Evolutionary conservation across 139 green algal genomes (phyloP).

Genomic region (Volvox africanus): DNA sequence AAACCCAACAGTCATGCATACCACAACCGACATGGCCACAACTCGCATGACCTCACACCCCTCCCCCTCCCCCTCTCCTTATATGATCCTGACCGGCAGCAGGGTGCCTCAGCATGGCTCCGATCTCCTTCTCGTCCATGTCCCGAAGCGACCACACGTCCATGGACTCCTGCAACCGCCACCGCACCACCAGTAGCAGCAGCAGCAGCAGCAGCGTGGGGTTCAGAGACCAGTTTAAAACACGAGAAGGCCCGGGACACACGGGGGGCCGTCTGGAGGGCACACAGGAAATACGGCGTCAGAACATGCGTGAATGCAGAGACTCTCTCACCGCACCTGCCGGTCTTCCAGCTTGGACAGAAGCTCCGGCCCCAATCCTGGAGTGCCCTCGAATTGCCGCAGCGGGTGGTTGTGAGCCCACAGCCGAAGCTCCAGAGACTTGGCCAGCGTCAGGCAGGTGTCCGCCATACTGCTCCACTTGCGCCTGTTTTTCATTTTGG

Average conservation of each 20-base stretch:
- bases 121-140: conserved; percentile 91
- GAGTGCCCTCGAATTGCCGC: conserved; percentile 84
- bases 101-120: conserved; percentile 76
- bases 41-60: too few species aligned
- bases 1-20: too few species aligned
- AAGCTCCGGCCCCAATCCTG: conserved; percentile 76
- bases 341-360: conserved; percentile 77
- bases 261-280: too few species aligned
- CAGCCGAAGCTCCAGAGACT: conserved; percentile 86
- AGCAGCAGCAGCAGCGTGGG: too few species aligned
- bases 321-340: too few species aligned
- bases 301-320: too few species aligned
- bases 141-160: conserved; percentile 85
- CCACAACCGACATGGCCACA: too few species aligned
- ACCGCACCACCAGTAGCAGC: not conserved
- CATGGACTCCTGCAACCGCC: conserved; percentile 51
- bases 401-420: conserved; percentile 94
- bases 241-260: too few species aligned
- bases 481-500: conserved; percentile 19
- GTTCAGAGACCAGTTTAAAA: too few species aligned
- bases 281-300: too few species aligned
- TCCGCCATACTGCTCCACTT: conserved; percentile 60
- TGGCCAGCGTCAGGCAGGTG: conserved; percentile 52
- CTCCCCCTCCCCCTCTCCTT: too few species aligned
- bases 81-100: not conserved